Percentiles rank a stretch among this genome's conserved stretches.
phyloP scores from a whole-genome alignment of 1,139 yeast genomes.

The Diutina sp. region DNA sequence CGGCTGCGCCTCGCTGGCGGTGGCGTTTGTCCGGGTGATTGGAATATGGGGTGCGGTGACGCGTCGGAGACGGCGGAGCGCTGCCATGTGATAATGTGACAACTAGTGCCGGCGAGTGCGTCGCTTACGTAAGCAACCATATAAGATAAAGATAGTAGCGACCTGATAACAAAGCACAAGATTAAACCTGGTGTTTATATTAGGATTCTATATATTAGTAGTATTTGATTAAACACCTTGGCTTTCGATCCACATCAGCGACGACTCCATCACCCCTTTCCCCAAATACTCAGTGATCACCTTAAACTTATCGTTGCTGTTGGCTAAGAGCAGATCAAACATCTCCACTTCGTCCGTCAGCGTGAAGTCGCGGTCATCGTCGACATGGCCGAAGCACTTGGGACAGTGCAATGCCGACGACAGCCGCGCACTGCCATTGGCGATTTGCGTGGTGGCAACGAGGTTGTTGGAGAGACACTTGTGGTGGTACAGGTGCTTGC shows the following conservation, averaged over 20 bases:
- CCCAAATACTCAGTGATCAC: slow-evolving; percentile 75
- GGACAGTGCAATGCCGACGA: slow-evolving; percentile 54
- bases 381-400: slow-evolving; percentile 54
- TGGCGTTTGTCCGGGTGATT: background rate
- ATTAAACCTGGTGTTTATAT: too few relatives aligned
- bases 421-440: slow-evolving; percentile 6
- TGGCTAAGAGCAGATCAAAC: slow-evolving; percentile 46
- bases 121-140: too few relatives aligned
- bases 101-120: background rate
- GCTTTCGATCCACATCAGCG: background rate
- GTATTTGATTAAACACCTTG: too few relatives aligned
- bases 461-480: slow-evolving; percentile 49
- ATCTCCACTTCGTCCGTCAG: slow-evolving; percentile 50
- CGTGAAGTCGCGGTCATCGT: slow-evolving; percentile 49
- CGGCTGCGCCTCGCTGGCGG: background rate
- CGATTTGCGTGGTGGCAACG: slow-evolving; percentile 12
- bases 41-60: background rate
- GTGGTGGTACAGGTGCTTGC: slow-evolving; percentile 81
- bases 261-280: slow-evolving; percentile 65
- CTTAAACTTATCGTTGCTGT: slow-evolving; percentile 55
- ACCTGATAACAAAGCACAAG: too few relatives aligned
- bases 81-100: background rate
- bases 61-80: background rate
- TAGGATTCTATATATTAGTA: too few relatives aligned
- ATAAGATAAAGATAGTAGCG: too few relatives aligned